Base-by-base conservation (phyloP, 1,284 basidiomycete species). In the Ustilago vetiveriae region DNA sequence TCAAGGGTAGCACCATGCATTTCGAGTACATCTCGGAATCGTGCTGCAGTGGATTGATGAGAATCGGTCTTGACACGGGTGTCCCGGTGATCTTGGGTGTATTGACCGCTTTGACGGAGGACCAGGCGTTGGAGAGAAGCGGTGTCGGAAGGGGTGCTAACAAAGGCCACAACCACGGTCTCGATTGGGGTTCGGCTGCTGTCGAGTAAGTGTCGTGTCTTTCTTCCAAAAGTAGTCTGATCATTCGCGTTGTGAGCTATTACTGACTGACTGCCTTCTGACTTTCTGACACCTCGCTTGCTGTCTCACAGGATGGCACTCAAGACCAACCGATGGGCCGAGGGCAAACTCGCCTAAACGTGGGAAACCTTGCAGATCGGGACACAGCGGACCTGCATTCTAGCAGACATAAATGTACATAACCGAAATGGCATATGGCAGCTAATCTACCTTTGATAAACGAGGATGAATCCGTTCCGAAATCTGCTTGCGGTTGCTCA, bases 51-150 rank as follows among this genome's bases (percentile, higher is more conserved):
- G 94, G 90, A 33, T 86, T 98, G 74, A 98, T 98, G 95, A 88
- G 88, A 69, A 88, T 97, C 23, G 92, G 94, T 81, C 85, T 98
- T 74, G 94, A 98, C 83, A 90, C 90, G 2, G 92, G 92, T 19
- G 88, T 91, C n/a, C 95, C 95, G 0, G 92, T 98, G 76, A 90
- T 99, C 69, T 95, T 98, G 82, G 96, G 96, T 29, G 92, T 99
- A 13, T 85, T 99, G 75, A 99, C 95, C 14, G 92, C 89, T 36
- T 86, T 98, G 67, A 92, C 86, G 42, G 95, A 98, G 63, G 91
- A 95, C 74, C 95, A 99, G 84, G 96, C 96, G 16, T 83, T 97
- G 75, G 90, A 94, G 78, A 85, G 95, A 59, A 92, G 94, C 16
- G 95, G 96, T 3, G 84, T 98, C 40, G 76, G 67, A 9, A 58